Evolutionary conservation across 2,329 filamentous ascomycete species (phyloP).

Genomic region (Coniochaeta sp.): DNA sequence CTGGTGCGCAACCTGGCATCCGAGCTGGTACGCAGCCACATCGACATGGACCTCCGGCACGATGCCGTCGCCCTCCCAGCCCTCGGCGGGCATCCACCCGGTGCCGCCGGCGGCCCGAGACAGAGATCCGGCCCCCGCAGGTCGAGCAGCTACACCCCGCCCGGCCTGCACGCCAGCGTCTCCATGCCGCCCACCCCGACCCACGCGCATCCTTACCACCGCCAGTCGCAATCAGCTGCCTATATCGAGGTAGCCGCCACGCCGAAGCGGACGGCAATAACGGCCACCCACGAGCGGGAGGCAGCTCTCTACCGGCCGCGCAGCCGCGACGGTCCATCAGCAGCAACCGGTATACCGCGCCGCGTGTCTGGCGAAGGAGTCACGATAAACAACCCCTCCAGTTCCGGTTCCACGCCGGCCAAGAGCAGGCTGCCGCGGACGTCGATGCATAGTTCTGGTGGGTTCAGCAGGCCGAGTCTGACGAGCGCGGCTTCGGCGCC

Average conservation of each 20-base stretch:
- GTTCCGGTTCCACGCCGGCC: neutral
- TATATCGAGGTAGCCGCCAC: slow-evolving; percentile 47
- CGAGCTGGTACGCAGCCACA: slow-evolving; percentile 60
- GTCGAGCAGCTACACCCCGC: slow-evolving; percentile 48
- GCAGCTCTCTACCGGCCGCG: slow-evolving; percentile 22
- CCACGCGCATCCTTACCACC: slow-evolving; percentile 29
- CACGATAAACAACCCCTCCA: neutral
- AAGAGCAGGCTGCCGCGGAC: slow-evolving; percentile 22
- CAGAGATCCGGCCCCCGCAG: slow-evolving; percentile 37
- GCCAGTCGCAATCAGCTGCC: slow-evolving; percentile 29
- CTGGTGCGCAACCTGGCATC: slow-evolving; percentile 85
- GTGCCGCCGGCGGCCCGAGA: slow-evolving; percentile 23
- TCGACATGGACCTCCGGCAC: slow-evolving; percentile 30
- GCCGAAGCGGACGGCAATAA: slow-evolving; percentile 20
- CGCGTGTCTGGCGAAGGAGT: slow-evolving; percentile 22
- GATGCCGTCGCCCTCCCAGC: slow-evolving; percentile 24
- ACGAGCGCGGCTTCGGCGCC: slow-evolving; percentile 11
- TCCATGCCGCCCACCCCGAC: slow-evolving; percentile 48
- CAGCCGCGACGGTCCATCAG: slow-evolving; percentile 18
- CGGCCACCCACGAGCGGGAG: slow-evolving; percentile 32
- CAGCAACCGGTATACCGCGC: slow-evolving; percentile 19
- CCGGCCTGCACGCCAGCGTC: slow-evolving; percentile 39
- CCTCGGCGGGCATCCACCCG: slow-evolving; percentile 10
- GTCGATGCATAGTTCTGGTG: slow-evolving; percentile 12
- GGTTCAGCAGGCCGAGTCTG: slow-evolving; percentile 19